phyloP scores from a whole-genome alignment of 441 rosid genomes.

The Populus hybrid region DNA sequence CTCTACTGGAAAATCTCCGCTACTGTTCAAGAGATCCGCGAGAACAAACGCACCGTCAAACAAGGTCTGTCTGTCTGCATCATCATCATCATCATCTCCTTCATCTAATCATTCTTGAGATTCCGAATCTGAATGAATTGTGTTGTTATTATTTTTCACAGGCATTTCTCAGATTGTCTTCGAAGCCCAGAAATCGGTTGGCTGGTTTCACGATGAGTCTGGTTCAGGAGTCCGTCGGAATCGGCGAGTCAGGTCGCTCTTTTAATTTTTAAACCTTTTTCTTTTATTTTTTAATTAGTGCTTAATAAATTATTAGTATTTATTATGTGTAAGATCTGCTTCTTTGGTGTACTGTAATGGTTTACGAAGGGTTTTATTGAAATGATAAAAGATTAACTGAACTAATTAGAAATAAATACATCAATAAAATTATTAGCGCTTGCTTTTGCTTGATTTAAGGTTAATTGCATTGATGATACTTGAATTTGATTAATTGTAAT shows the following conservation, averaged over 20 bases:
- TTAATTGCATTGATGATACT: not conserved
- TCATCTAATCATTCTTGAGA: not conserved
- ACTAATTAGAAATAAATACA: not conserved
- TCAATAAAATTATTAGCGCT: not conserved
- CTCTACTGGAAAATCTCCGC: conserved; percentile 95
- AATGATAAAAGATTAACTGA: not conserved
- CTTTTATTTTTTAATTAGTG: not conserved
- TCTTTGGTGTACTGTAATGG: not conserved
- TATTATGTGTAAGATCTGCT: not conserved
- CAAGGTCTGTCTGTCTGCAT: conserved; percentile 42
- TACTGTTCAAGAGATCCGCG: conserved; percentile 81
- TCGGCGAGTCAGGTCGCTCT: conserved; percentile 34
- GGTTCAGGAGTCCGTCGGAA: conserved; percentile 36
- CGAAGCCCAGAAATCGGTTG: conserved; percentile 79
- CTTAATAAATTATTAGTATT: not conserved
- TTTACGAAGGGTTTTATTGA: not conserved
- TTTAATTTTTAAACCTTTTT: not conserved
- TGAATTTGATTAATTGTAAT: not conserved
- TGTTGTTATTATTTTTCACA: conserved; percentile 19
- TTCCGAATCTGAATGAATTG: conserved; percentile 1
- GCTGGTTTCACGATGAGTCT: conserved; percentile 73
- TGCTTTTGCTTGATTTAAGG: not conserved
- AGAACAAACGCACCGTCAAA: conserved; percentile 73
- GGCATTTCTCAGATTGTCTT: conserved; percentile 63
- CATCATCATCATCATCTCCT: not conserved